phyloP scores from a whole-genome alignment of 768 basidiomycete genomes.

The Xerocomellus chrysenteron region DNA sequence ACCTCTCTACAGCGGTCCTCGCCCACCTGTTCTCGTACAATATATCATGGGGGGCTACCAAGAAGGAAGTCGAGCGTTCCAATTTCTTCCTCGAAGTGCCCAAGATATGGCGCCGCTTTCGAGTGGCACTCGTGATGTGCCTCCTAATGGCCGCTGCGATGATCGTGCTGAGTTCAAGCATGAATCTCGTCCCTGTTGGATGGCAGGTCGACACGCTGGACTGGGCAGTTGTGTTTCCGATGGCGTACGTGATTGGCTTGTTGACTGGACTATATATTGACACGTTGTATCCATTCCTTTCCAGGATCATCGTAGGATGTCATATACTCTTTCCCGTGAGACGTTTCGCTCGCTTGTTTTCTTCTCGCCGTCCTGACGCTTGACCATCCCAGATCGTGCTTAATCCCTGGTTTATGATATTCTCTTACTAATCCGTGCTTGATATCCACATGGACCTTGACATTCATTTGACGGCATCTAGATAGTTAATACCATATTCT shows the following conservation, averaged over 20 bases:
- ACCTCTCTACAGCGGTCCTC: constrained; percentile 50
- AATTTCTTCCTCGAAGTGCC: constrained; percentile 93
- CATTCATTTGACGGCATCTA: background rate
- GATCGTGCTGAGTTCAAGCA: constrained; percentile 49
- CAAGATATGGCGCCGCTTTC: constrained; percentile 76
- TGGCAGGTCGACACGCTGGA: constrained; percentile 61
- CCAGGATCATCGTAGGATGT: constrained; percentile 51
- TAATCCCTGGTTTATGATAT: constrained; percentile 89
- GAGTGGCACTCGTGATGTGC: constrained; percentile 56
- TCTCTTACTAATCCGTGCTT: constrained; percentile 45
- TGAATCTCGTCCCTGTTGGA: constrained; percentile 51
- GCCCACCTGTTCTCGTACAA: constrained; percentile 61
- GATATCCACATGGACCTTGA: background rate
- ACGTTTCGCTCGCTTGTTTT: constrained; percentile 16
- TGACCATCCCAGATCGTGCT: constrained; percentile 61
- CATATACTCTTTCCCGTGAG: constrained; percentile 77
- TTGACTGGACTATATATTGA: background rate
- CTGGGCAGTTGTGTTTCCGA: constrained; percentile 76
- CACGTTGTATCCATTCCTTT: background rate
- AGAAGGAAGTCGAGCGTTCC: constrained; percentile 85
- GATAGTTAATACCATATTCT: background rate
- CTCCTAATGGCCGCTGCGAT: constrained; percentile 51
- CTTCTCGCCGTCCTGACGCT: constrained; percentile 20
- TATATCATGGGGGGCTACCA: constrained; percentile 58
- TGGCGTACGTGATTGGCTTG: constrained; percentile 42